Percentiles rank a stretch among this genome's conserved stretches.
These are phyloP conservation scores for Prototheca wickerhamii DNA, from an alignment of 163 green algal species.

Conservation along the genomic window DNA sequence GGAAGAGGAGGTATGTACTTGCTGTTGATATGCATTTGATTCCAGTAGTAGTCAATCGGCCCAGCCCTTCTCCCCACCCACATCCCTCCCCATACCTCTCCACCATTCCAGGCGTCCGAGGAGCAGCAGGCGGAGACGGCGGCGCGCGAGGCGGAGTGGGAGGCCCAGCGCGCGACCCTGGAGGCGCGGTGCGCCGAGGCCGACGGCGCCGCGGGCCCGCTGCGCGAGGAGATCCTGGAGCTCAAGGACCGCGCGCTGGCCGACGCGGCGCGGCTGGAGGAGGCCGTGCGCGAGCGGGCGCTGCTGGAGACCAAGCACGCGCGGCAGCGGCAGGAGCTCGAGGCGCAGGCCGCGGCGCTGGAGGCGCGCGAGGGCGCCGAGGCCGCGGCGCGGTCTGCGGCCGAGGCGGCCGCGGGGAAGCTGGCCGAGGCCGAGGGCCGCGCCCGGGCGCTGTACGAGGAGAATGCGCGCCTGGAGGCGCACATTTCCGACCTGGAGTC, in stretches of 20 bases:
- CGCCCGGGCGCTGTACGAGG: constrained; percentile 43
- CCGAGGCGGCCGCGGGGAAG: constrained; percentile 33
- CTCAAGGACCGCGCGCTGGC: background rate
- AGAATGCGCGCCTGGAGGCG: constrained; percentile 52
- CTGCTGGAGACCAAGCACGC: background rate
- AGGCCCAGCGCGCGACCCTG: background rate
- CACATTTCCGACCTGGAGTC: constrained; percentile 77
- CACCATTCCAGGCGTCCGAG: background rate
- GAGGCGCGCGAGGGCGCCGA: background rate
- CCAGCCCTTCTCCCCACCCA: too few species aligned
- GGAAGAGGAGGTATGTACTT: background rate
- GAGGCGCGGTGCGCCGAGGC: background rate
- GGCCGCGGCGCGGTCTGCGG: background rate
- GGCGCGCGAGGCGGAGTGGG: constrained; percentile 1
- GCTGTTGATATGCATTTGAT: too few species aligned
- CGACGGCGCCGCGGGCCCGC: background rate
- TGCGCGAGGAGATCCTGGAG: too few species aligned
- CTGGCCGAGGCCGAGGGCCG: constrained; percentile 35
- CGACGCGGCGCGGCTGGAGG: constrained; percentile 2
- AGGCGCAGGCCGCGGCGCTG: background rate
- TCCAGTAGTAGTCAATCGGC: too few species aligned
- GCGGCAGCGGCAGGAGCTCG: background rate
- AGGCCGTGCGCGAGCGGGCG: background rate
- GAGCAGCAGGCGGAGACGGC: background rate
- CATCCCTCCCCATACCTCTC: background rate